phyloP scores from a whole-genome alignment of 2,329 filamentous ascomycete species.

The Pseudogymnoascus sp. region DNA sequence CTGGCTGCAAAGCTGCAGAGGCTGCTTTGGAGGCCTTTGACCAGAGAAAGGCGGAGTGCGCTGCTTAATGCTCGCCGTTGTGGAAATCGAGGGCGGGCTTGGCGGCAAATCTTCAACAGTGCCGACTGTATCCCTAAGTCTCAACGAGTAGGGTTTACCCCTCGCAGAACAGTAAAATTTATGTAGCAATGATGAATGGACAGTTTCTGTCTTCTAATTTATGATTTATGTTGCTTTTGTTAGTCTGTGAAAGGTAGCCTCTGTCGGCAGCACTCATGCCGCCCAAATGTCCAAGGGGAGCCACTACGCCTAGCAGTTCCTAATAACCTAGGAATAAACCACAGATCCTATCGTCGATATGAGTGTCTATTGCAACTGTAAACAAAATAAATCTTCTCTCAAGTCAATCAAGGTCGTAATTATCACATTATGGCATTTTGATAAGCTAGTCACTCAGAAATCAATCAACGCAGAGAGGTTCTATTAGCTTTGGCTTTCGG shows the following conservation, averaged over 20 bases:
- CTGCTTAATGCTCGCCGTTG: conserved; percentile 2
- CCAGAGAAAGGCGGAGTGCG: conserved; percentile 58
- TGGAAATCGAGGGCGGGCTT: not conserved
- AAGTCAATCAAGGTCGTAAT: not conserved
- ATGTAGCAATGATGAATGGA: not conserved
- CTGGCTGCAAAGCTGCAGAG: conserved; percentile 84
- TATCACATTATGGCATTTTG: not conserved
- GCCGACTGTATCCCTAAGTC: not conserved
- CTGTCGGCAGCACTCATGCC: not conserved
- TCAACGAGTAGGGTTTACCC: not conserved
- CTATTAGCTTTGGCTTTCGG: not conserved
- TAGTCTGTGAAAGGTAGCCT: not conserved
- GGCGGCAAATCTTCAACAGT: not conserved
- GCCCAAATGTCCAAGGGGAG: not conserved
- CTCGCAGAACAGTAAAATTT: not conserved
- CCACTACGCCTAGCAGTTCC: not conserved
- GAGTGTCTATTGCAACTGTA: not conserved
- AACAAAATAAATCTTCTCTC: not conserved
- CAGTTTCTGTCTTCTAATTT: not conserved
- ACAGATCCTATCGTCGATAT: no score
- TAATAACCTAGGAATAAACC: not conserved
- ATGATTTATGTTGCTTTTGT: not conserved
- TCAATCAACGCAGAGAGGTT: not conserved
- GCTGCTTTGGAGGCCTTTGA: conserved; percentile 74
- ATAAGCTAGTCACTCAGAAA: not conserved